phyloP scores from a whole-genome alignment of 768 basidiomycete genomes.

The Brasilioporus rufonigricans region DNA sequence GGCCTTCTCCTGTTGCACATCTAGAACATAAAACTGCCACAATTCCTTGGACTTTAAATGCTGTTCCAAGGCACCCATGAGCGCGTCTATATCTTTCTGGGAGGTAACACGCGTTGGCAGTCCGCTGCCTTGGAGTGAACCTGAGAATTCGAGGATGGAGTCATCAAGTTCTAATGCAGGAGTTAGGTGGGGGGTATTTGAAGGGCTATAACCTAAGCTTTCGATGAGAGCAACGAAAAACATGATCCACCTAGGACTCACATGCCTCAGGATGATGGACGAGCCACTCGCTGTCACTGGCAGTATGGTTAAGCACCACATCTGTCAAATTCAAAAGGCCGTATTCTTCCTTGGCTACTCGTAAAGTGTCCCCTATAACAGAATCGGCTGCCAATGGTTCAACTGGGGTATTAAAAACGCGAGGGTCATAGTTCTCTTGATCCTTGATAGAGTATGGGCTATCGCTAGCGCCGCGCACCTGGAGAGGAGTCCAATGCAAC shows the following conservation, averaged over 20 bases:
- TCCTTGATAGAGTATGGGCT: slow-evolving; percentile 94
- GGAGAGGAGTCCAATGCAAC: slow-evolving; percentile 95
- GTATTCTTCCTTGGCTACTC: slow-evolving; percentile 75
- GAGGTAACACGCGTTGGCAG: slow-evolving; percentile 72
- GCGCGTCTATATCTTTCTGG: slow-evolving; percentile 60
- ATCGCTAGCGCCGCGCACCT: slow-evolving; percentile 84
- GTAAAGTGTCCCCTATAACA: slow-evolving; percentile 62
- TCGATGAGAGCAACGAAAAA: slow-evolving; percentile 1
- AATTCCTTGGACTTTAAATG: slow-evolving; percentile 65
- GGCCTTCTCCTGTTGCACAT: slow-evolving; percentile 59
- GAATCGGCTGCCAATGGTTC: slow-evolving; percentile 51
- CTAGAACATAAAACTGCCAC: slow-evolving; percentile 95
- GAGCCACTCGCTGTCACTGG: slow-evolving; percentile 91
- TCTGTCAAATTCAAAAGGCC: slow-evolving; percentile 91
- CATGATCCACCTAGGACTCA: slow-evolving; percentile 30
- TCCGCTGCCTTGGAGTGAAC: slow-evolving; percentile 56
- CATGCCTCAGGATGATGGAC: slow-evolving; percentile 94
- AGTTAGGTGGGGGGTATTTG: slow-evolving; percentile 86
- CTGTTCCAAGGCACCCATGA: slow-evolving; percentile 62
- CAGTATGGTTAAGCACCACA: slow-evolving; percentile 96
- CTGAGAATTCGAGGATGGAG: slow-evolving; percentile 80
- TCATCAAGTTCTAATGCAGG: slow-evolving; percentile 93
- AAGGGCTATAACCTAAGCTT: slow-evolving; percentile 76
- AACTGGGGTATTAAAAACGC: slow-evolving; percentile 51
- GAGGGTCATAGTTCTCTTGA: slow-evolving; percentile 80